These are phyloP conservation scores for Pyrenochaeta sp. DNA, from an alignment of 2,329 filamentous ascomycete genomes.

Conservation along the genomic window DNA sequence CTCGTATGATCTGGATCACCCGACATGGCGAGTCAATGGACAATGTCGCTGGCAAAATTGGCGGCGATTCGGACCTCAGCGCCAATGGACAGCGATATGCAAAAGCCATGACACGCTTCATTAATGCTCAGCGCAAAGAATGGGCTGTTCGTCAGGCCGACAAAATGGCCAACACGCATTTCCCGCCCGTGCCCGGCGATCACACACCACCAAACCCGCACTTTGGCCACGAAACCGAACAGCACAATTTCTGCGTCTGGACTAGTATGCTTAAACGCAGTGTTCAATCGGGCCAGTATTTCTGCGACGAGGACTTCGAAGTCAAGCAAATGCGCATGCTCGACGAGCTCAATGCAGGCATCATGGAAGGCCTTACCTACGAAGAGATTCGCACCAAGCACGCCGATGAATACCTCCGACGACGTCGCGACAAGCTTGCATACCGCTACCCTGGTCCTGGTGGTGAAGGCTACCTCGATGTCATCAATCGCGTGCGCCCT, in stretches of 20 bases:
- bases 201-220: constrained; percentile 95
- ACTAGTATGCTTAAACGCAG: constrained; percentile 95
- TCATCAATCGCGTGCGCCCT: constrained; percentile 92
- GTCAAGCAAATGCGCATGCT: constrained; percentile 98
- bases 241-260: constrained; percentile 98
- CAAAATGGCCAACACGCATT: constrained; percentile 77
- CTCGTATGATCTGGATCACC: constrained; percentile 97
- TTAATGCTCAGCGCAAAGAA: constrained; percentile 77
- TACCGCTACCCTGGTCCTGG: constrained; percentile 97
- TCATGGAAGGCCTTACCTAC: constrained; percentile 95
- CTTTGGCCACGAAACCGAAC: constrained; percentile 58
- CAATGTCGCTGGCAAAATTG: constrained; percentile 86
- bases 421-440: constrained; percentile 85
- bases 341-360: constrained; percentile 92
- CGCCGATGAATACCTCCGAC: constrained; percentile 81
- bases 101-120: constrained; percentile 79
- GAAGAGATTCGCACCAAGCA: constrained; percentile 82
- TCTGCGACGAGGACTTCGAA: constrained; percentile 92
- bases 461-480: constrained; percentile 94
- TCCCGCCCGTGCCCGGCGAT: constrained; percentile 90
- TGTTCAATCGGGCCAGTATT: constrained; percentile 85
- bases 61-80: constrained; percentile 86
- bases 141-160: constrained; percentile 86
- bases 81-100: constrained; percentile 82
- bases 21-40: constrained; percentile 91